phyloP scores from a whole-genome alignment of 2,329 filamentous ascomycete species.

The Cladosporium sp. region DNA sequence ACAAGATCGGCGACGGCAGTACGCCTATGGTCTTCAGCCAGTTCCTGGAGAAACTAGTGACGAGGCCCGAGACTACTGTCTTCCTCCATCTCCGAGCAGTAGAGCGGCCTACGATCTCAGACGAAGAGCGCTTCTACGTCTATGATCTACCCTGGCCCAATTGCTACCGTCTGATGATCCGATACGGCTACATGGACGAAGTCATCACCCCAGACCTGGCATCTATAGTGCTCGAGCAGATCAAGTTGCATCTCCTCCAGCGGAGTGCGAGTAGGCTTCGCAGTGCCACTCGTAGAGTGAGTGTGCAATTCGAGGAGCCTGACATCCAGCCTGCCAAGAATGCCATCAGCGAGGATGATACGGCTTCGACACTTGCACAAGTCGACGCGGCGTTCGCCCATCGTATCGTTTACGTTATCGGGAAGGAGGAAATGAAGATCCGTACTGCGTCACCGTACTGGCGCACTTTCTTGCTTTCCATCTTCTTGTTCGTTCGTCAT shows the following conservation, averaged over 20 bases:
- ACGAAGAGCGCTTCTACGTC: slow-evolving; percentile 48
- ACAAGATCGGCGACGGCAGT: slow-evolving; percentile 62
- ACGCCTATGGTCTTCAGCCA: slow-evolving; percentile 67
- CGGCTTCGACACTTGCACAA: slow-evolving; percentile 23
- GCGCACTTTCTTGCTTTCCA: slow-evolving; percentile 46
- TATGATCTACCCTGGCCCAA: slow-evolving; percentile 45
- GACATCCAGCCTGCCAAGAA: background rate
- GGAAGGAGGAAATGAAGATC: slow-evolving; percentile 60
- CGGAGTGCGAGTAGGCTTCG: background rate
- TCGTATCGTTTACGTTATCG: slow-evolving; percentile 51
- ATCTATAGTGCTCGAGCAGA: slow-evolving; percentile 47
- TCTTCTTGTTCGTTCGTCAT: slow-evolving; percentile 63
- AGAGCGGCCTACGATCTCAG: slow-evolving; percentile 51
- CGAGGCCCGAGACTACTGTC: slow-evolving; percentile 63
- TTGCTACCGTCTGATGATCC: slow-evolving; percentile 65
- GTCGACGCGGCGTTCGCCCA: slow-evolving; percentile 43
- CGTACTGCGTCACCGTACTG: slow-evolving; percentile 38
- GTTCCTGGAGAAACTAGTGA: slow-evolving; percentile 67
- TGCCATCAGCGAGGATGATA: background rate
- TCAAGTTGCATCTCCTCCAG: slow-evolving; percentile 18
- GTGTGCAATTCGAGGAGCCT: background rate
- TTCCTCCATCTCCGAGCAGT: slow-evolving; percentile 71
- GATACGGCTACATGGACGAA: slow-evolving; percentile 70
- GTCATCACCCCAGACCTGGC: slow-evolving; percentile 63
- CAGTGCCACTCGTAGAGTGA: background rate